Conservation (phyloP, 768 basidiomycete genomes). For the Boletellus ananas region DNA sequence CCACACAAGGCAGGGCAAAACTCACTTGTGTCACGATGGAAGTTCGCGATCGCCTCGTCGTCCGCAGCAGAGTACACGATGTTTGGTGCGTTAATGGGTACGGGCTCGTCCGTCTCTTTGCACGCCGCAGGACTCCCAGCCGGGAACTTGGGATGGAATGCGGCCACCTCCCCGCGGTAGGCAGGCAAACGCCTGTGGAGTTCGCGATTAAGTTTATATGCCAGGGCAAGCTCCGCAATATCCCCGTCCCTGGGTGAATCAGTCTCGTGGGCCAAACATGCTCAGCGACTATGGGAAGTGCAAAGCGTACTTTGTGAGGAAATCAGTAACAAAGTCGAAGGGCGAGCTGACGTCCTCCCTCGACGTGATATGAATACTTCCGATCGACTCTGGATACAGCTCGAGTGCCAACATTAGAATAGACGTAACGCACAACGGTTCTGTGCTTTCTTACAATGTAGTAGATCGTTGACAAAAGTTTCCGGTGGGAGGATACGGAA, state of each 20-base stretch:
- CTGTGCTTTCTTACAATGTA: slow-evolving; percentile 27
- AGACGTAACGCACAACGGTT: not conserved
- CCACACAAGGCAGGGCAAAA: not conserved
- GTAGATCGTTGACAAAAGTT: slow-evolving; percentile 29
- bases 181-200: slow-evolving; percentile 47
- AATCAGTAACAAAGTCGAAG: slow-evolving; percentile 43
- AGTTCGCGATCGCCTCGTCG: slow-evolving; percentile 30
- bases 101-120: slow-evolving; percentile 14
- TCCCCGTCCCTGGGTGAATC: slow-evolving; percentile 26
- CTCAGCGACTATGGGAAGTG: not conserved
- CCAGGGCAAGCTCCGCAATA: slow-evolving; percentile 44
- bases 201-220: slow-evolving; percentile 53
- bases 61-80: slow-evolving; percentile 33
- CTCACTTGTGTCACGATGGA: slow-evolving; percentile 7
- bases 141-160: slow-evolving; percentile 24
- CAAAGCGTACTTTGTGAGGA: slow-evolving; percentile 37
- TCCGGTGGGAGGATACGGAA: slow-evolving; percentile 22
- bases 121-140: slow-evolving; percentile 26
- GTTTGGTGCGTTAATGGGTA: slow-evolving; percentile 22
- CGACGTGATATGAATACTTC: slow-evolving; percentile 45
- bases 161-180: slow-evolving; percentile 10
- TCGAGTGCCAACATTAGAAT: slow-evolving; percentile 1
- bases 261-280: not conserved
- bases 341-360: slow-evolving; percentile 39
- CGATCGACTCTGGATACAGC: slow-evolving; percentile 43